Evolutionary conservation across 352 stramenopile genomes (phyloP), one percentile per base, ranked within the genome.

Genomic region (Hyaloperonospora arabidopsidis): DNA sequence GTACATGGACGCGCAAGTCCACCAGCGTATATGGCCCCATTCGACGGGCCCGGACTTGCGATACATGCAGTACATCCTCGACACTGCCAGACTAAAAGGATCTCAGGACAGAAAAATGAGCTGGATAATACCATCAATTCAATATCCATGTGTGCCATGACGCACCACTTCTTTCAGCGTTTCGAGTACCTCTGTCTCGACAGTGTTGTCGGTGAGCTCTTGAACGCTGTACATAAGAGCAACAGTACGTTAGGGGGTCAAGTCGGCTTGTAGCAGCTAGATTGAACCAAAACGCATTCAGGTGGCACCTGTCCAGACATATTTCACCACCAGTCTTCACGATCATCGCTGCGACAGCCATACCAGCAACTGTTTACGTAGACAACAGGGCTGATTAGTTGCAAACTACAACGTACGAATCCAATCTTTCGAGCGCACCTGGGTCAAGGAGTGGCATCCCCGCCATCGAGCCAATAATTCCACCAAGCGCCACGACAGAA

Each of bases 1-100:
- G 52, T 68, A 93, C 83, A 59, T 95, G 81, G 45, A 93, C 72
- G 11, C 83, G 81, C 35, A 95, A 57, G 45, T 95, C 85, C 14
- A 95, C 85, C 2, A 93, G 57, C 1, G 83, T 91, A 58, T 93
- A 95, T 12, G 83, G 82, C 5, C 85, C 85, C 85, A 95, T 95
- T 45, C 83, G 76, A 18, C 85, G 77, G 14, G 85, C 85, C 0
- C 85, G 79, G 25, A 95, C 78, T 67, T 91, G 76, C 19, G 79
- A 89, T 17, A 89, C 83, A 19, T 79, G 80, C 12, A 75, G 63
- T 12, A 94, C 81, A 38, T 92, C 84, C 18, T 89, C 80, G 2
- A 94, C 84, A 54, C 77, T 87, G 11, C 72, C 74, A 48, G 76
- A 84, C 79, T 93, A 36, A 11, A 1, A 25, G 1, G 14, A 35